Base-by-base conservation (phyloP, 495 filamentous ascomycete species). In the Penicillium dipodomyicola region DNA sequence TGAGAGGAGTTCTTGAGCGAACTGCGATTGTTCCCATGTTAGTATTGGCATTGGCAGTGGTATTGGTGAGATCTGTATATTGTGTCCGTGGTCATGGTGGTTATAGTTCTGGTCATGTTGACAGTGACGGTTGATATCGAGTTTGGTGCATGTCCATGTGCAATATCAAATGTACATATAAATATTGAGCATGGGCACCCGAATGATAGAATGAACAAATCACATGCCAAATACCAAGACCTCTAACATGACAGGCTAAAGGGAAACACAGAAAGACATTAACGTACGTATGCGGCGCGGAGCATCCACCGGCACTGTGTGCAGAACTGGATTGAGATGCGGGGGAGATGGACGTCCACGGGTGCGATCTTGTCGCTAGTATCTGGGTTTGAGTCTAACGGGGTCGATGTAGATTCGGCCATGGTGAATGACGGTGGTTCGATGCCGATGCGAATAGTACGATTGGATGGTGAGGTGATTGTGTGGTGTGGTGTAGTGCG, bases 1-100 rank as follows among this genome's bases (percentile, higher is more conserved):
- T n/a, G 90, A 94, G 57, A 98, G 86, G 51, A 98, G 89, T 74
- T 98, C 94, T 83, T 98, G 94, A 43, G 89, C 92, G 74, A 89
- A 96, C 90, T 96, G n/a, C n/a, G 25, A 29, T 29, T 1, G 7
- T 8, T 0, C 7, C 41, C 37, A 2, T 50, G 57, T 51, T 35
- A 60, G 56, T 39, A 39, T n/a, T 39, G 15, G 35, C 32, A 20
- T 41, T 12, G n/a, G n/a, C n/a, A n/a, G n/a, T n/a, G n/a, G n/a
- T n/a, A n/a, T n/a, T n/a, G n/a, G n/a, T n/a, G n/a, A n/a, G n/a
- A n/a, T n/a, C n/a, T n/a, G n/a, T n/a, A n/a, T n/a, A n/a, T n/a
- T n/a, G n/a, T n/a, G n/a, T n/a, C n/a, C n/a, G n/a, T n/a, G n/a
- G n/a, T n/a, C n/a, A n/a, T n/a, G n/a, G n/a, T n/a, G 41, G 20